A percentile compares a stretch with the other conserved stretches of the same genome.
Conservation (phyloP, 768 basidiomycete genomes). For the Leccinum uliginosum region DNA sequence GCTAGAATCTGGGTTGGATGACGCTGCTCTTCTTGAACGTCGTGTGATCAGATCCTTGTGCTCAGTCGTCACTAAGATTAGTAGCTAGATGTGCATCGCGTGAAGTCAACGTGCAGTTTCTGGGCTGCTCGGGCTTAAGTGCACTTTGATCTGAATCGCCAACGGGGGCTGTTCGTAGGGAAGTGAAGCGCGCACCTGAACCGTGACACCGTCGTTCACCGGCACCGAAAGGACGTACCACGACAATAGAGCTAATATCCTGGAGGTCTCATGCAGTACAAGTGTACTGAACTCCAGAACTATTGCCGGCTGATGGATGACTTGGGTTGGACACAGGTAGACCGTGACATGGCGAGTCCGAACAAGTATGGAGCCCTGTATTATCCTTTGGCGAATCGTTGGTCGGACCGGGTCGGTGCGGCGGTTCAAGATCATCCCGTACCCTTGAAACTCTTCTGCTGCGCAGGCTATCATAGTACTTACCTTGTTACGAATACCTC, state of each 20-base stretch:
- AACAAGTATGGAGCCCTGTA: neutral
- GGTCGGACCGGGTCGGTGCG: neutral
- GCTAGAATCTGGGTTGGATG: neutral
- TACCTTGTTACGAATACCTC: neutral
- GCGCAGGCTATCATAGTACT: neutral
- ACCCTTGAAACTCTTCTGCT: neutral
- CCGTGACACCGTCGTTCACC: too few relatives aligned
- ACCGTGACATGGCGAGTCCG: slow-evolving; percentile 2
- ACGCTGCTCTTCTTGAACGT: too few relatives aligned
- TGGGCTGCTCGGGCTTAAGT: too few relatives aligned
- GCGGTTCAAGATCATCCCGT: neutral
- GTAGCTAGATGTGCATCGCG: neutral
- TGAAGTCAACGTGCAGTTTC: neutral
- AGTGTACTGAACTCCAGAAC: too few relatives aligned
- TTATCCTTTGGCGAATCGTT: neutral
- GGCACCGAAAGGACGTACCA: neutral
- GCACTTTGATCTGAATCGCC: too few relatives aligned
- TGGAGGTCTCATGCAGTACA: too few relatives aligned
- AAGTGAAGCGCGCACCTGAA: neutral
- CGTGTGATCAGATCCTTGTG: neutral
- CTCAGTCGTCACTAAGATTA: neutral
- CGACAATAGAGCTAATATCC: neutral
- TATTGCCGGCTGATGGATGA: neutral
- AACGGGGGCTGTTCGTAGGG: neutral
- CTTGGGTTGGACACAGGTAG: neutral